phyloP scores from a whole-genome alignment of 192 early-diverging fungal species.

The Gonapodya sp. region DNA sequence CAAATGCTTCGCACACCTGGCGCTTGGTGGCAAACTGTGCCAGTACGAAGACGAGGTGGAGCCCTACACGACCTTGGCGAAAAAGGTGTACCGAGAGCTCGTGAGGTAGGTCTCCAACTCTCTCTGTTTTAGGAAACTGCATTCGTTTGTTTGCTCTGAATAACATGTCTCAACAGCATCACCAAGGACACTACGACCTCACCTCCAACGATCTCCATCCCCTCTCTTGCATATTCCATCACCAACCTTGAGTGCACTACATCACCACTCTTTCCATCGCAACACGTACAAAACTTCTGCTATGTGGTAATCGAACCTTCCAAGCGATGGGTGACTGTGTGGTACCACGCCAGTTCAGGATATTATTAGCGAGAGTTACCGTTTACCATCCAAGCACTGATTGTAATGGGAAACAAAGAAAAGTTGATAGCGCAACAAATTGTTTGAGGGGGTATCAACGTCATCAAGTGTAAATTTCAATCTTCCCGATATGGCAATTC shows the following conservation, averaged over 20 bases:
- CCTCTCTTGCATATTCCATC: conserved; percentile 32
- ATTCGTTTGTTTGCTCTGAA: no score
- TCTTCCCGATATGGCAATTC: no score
- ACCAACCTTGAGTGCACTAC: conserved; percentile 22
- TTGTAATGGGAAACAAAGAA: no score
- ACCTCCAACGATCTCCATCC: conserved; percentile 20
- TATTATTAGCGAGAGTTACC: no score
- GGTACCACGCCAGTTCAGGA: conserved; percentile 33
- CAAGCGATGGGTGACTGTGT: conserved; percentile 28
- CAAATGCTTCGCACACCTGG: conserved; percentile 36
- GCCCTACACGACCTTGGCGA: conserved; percentile 33
- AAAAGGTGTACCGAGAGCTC: conserved; percentile 40
- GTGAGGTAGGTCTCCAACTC: conserved; percentile 19
- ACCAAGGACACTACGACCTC: conserved; percentile 20
- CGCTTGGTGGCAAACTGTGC: conserved; percentile 36
- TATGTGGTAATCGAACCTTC: conserved; percentile 36
- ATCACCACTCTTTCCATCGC: conserved; percentile 42
- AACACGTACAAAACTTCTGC: conserved; percentile 50
- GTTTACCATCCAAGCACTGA: no score
- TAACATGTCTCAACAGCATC: no score
- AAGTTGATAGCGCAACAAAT: no score
- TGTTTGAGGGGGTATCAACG: no score
- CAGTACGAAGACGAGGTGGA: conserved; percentile 44
- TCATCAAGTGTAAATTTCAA: no score
- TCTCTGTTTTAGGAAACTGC: background rate